These are phyloP conservation scores for Fabrea salina DNA, from an alignment of 169 alveolate species.

Conservation along the genomic window DNA sequence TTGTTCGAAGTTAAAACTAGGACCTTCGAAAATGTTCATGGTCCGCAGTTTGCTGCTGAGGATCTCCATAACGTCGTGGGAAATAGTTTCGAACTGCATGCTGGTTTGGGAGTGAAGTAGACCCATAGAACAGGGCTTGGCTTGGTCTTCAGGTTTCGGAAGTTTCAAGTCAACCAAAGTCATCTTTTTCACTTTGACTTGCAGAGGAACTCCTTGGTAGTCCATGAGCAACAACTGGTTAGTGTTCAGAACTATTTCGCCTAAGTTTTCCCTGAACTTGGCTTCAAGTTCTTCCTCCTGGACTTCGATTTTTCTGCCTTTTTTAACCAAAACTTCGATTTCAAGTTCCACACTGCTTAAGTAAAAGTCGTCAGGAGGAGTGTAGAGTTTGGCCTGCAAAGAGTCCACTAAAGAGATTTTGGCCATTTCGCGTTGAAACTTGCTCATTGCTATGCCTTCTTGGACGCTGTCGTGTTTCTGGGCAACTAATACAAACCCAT, in stretches of 20 bases:
- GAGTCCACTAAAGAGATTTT: conserved; percentile 46
- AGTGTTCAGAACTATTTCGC: conserved; percentile 46
- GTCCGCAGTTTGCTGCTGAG: background rate
- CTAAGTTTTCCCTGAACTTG: conserved; percentile 39
- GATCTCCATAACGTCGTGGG: conserved; percentile 38
- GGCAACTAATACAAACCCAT: conserved; percentile 48
- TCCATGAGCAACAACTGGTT: conserved; percentile 40
- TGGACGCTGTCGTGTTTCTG: conserved; percentile 38
- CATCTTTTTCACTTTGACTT: conserved; percentile 26
- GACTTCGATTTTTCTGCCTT: conserved; percentile 41
- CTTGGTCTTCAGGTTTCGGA: conserved; percentile 44
- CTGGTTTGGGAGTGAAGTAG: conserved; percentile 49
- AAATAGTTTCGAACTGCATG: conserved; percentile 51
- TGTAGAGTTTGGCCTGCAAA: conserved; percentile 42
- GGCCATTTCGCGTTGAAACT: conserved; percentile 53
- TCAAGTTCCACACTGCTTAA: conserved; percentile 42
- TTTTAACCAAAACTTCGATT: conserved; percentile 37
- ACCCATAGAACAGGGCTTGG: conserved; percentile 39
- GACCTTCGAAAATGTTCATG: conserved; percentile 35
- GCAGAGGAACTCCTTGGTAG: conserved; percentile 29
- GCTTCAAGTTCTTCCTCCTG: conserved; percentile 61
- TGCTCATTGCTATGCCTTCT: conserved; percentile 59
- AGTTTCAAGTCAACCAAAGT: conserved; percentile 49
- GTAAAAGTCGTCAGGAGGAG: conserved; percentile 49
- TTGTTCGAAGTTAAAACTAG: conserved; percentile 77